Evolutionary conservation across 1,284 basidiomycete species (phyloP), one percentile per base, ranked within the genome.

Genomic region (Apiotrichum veenhuisii): DNA sequence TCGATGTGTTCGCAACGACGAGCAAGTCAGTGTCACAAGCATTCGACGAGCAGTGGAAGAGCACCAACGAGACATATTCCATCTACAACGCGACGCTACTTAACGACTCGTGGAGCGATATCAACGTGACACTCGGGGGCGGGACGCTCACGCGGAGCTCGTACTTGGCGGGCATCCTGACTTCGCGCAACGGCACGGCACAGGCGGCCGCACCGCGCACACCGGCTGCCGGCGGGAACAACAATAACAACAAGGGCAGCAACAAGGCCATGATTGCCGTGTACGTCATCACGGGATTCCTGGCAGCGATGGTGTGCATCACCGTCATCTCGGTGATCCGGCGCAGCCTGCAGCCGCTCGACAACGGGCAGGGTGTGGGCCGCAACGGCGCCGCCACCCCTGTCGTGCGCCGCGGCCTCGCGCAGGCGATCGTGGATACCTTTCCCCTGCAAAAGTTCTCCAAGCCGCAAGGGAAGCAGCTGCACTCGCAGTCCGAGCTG

Each of bases 361-460:
- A n/a, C 44, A 2, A 36, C 27, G n/a, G 34, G 20, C 25, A 43
- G 33, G 12, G 37, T 12, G 2, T 8, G 26, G 20, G n/a, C 40
- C n/a, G 40, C 20, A 11, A n/a, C 20, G 40, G n/a, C 5, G 40
- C 40, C n/a, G 40, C n/a, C 5, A n/a, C n/a, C 9, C 40, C 40
- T 3, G 40, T 20, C 20, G 18, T 11, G 86, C 90, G 0, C 80
- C 83, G 41, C 89, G 92, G 62, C 2, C 81, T 96, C 49, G 87
- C 88, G 0, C 85, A 89, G 33, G 92, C 93, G 26, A 91, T 96
- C 54, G 80, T 96, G 53, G 92, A 96, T 68, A 95, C 92, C 0
- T 96, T 96, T 79, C 92, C 92, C 1, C 79, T 95, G 57, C 86
- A 94, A 75, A 91, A 92, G 74, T 96, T 93, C 70, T 84, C 84